Evolutionary conservation across 2,329 filamentous ascomycete species (phyloP).

Genomic region (Paecilomyces variotii): DNA sequence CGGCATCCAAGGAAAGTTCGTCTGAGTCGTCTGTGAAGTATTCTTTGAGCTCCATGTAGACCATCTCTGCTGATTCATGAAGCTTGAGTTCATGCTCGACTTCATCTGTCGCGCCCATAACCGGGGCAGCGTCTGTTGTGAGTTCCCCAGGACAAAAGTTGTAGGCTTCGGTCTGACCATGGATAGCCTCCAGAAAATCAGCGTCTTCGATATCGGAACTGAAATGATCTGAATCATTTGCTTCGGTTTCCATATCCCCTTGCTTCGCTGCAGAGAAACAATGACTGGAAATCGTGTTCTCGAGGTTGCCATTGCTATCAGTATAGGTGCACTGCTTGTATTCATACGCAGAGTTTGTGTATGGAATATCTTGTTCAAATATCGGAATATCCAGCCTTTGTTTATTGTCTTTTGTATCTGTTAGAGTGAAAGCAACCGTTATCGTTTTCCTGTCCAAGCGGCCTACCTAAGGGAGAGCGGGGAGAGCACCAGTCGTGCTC

Average conservation of each 20-base stretch:
- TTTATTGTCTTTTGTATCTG: not conserved
- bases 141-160: not conserved
- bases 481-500: not conserved
- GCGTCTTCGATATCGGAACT: not conserved
- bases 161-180: not conserved
- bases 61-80: not conserved
- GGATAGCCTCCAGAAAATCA: not conserved
- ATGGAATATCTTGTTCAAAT: not conserved
- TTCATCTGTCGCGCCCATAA: not conserved
- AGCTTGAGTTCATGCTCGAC: not conserved
- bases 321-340: not conserved
- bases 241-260: not conserved
- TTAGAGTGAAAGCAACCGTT: not conserved
- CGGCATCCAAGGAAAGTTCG: not conserved
- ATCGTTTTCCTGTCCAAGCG: not conserved
- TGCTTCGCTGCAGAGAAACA: not conserved
- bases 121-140: not conserved
- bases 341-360: not conserved
- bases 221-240: not conserved
- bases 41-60: not conserved
- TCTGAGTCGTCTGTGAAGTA: not conserved
- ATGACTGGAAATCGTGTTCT: not conserved
- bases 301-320: not conserved
- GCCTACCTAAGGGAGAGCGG: not conserved
- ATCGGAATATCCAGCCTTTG: not conserved